These are phyloP conservation scores for Colletotrichum musae DNA, from an alignment of 2,329 filamentous ascomycete genomes.

Conservation along the genomic window DNA sequence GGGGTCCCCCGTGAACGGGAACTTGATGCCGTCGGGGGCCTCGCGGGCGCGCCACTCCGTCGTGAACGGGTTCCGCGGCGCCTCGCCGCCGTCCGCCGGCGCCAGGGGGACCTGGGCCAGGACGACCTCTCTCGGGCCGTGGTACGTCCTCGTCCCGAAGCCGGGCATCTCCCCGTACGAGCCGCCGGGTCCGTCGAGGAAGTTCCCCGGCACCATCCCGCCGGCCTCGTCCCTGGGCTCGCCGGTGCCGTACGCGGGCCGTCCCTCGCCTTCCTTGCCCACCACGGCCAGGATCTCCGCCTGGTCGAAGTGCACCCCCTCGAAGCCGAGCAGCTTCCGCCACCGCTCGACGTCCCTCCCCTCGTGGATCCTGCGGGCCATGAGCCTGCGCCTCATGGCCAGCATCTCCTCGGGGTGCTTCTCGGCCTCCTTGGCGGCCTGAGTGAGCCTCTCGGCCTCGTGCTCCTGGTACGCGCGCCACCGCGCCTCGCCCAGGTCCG, in stretches of 20 bases:
- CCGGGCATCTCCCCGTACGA: slow-evolving; percentile 24
- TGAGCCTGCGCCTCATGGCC: slow-evolving; percentile 3
- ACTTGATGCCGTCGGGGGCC: slow-evolving; percentile 1
- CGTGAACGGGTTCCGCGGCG: slow-evolving; percentile 39
- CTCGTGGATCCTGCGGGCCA: slow-evolving; percentile 26
- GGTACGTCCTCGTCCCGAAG: neutral
- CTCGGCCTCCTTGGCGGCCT: slow-evolving; percentile 6
- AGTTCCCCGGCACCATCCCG: slow-evolving; percentile 17
- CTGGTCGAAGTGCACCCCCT: slow-evolving; percentile 4
- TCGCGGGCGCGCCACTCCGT: slow-evolving; percentile 36
- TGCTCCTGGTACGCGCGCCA: slow-evolving; percentile 27
- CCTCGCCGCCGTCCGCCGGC: slow-evolving; percentile 28
- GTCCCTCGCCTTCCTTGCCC: neutral
- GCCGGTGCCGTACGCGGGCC: slow-evolving; percentile 5
- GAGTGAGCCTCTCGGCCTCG: neutral
- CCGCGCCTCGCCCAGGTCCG: slow-evolving; percentile 33
- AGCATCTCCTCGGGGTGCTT: neutral
- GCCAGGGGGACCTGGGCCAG: slow-evolving; percentile 26
- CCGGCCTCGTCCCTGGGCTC: slow-evolving; percentile 1
- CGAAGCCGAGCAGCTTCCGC: slow-evolving; percentile 24
- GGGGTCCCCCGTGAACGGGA: slow-evolving; percentile 29
- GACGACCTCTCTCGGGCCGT: neutral
- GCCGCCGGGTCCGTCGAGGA: slow-evolving; percentile 16
- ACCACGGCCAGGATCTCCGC: slow-evolving; percentile 13
- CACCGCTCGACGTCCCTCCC: slow-evolving; percentile 15